phyloP scores from a whole-genome alignment of 2,329 filamentous ascomycete genomes.

The Paramyrothecium sp. region DNA sequence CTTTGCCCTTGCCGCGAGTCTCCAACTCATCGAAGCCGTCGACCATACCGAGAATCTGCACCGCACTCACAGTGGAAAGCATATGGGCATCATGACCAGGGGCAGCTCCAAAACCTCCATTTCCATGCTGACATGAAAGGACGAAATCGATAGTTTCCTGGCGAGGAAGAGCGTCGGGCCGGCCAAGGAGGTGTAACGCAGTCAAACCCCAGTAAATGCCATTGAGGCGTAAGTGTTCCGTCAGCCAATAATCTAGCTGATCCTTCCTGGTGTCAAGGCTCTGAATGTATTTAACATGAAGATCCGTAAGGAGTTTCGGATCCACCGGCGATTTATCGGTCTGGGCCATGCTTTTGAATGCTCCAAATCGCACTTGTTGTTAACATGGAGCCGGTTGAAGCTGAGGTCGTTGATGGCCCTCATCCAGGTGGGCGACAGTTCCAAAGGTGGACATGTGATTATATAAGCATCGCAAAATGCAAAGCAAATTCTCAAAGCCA shows the following conservation, averaged over 20 bases:
- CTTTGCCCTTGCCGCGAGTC: conserved; percentile 59
- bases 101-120: conserved; percentile 89
- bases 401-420: background rate
- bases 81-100: conserved; percentile 95
- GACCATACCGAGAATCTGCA: conserved; percentile 87
- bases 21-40: conserved; percentile 86
- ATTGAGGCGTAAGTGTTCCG: conserved; percentile 92
- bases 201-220: conserved; percentile 96
- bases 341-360: conserved; percentile 25
- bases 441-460: background rate
- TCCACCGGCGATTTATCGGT: conserved; percentile 28
- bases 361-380: no score
- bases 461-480: background rate
- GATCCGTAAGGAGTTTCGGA: conserved; percentile 46
- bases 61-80: conserved; percentile 91
- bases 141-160: conserved; percentile 86
- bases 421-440: background rate
- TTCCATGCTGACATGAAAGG: conserved; percentile 87
- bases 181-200: conserved; percentile 79
- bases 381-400: no score
- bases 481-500: no score
- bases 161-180: conserved; percentile 77
- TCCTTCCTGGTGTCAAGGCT: conserved; percentile 88
- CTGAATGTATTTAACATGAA: conserved; percentile 90
- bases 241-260: conserved; percentile 97